A percentile compares a stretch with the other conserved stretches of the same genome.
Evolutionary conservation across 768 basidiomycete genomes (phyloP).

Genomic region (Megacollybia marginata): DNA sequence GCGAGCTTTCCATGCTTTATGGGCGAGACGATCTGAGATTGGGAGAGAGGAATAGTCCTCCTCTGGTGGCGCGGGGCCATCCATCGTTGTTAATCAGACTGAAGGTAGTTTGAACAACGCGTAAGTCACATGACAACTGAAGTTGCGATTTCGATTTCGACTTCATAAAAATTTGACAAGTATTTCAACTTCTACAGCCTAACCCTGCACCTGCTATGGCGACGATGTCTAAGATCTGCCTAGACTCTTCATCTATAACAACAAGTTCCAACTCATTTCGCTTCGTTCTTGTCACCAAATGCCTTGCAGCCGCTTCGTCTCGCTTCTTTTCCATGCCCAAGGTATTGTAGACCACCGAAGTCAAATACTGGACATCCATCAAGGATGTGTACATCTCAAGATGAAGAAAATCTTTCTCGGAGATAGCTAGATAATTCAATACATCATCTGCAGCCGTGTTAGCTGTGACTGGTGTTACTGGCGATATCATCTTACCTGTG

Average conservation of each 20-base stretch:
- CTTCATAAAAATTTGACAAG: background rate
- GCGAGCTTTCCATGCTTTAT: slow-evolving; percentile 99
- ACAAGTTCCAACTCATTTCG: slow-evolving; percentile 33
- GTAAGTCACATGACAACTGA: background rate
- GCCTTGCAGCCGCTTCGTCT: slow-evolving; percentile 44
- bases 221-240: slow-evolving; percentile 51
- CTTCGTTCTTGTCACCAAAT: slow-evolving; percentile 35
- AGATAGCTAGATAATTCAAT: slow-evolving; percentile 49
- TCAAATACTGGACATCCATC: slow-evolving; percentile 65
- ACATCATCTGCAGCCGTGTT: slow-evolving; percentile 42
- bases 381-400: slow-evolving; percentile 54
- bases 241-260: slow-evolving; percentile 44
- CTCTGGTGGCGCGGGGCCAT: slow-evolving; percentile 86
- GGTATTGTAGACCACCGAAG: slow-evolving; percentile 68
- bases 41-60: slow-evolving; percentile 85
- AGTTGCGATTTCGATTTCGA: background rate
- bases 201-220: slow-evolving; percentile 51
- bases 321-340: slow-evolving; percentile 48
- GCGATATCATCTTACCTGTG: slow-evolving; percentile 27
- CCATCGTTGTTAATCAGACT: slow-evolving; percentile 44
- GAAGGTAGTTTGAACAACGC: background rate
- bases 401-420: slow-evolving; percentile 57
- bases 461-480: background rate
- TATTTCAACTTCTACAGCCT: slow-evolving; percentile 22
- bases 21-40: slow-evolving; percentile 71